Evolutionary conservation across 2,329 filamentous ascomycete species (phyloP), one percentile per base, ranked within the genome.

Genomic region (Hortaea sp.): DNA sequence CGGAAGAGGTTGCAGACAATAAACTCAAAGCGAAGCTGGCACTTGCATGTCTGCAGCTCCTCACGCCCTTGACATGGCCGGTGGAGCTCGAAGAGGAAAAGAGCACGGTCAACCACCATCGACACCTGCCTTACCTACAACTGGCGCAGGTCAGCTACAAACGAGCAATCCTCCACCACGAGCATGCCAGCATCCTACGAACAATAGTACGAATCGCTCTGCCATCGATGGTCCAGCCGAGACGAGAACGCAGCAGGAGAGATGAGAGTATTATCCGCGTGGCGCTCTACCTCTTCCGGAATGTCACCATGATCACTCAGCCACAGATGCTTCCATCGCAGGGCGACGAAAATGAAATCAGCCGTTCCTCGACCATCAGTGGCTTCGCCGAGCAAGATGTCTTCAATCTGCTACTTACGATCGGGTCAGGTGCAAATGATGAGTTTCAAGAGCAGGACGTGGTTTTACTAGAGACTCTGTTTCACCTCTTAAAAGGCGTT

Each of bases 251-350:
- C 46, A 81, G 78, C 30, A 70, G 79, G 20, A 77, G 89, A 57
- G 90, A 98, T 57, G 87, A 95, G 59, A 88, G 87, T 41, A 89
- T 95, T 57, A 88, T 98, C 63, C 92, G 88, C 63, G 77, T 98
- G 31, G 76, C 94, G 42, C 71, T 98, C 6, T 94, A 92, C 66
- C 84, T 97, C 55, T 71, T 97, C 42, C 81, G 90, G 30, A 98
- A 98, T 58, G 76, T 97, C 29, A 82, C 84, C 44, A 82, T 90
- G 71, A 94, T 98, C 44, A 74, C 82, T 6, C 82, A 86, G 4
- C 82, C 86, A 2, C 76, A 78, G 1, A 79, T 82, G 51, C 71
- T 87, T 42, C 79, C 84, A 29, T 84, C 82, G 52, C 86, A 95
- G 51, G 86, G 84, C n/a, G 87, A 95, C 51, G 88, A 95, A 62